Conservation (phyloP, 495 filamentous ascomycete genomes). For the Rostrohypoxylon terebratum region DNA sequence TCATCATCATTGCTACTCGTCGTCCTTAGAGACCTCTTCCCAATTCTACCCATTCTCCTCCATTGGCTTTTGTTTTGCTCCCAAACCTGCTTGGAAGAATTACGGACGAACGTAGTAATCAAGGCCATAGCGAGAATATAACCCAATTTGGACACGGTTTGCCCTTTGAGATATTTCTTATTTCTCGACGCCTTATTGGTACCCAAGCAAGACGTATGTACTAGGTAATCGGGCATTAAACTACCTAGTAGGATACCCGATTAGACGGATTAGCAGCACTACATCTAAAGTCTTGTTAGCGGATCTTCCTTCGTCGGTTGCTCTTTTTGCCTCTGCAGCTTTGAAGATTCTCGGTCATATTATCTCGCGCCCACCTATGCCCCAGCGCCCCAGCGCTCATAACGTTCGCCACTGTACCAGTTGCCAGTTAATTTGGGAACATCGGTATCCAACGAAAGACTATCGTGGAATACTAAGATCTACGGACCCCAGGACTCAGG, state of each 20-base stretch:
- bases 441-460: conserved; percentile 27
- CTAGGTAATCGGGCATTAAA: conserved; percentile 45
- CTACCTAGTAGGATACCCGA: conserved; percentile 19
- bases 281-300: conserved; percentile 27
- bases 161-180: conserved; percentile 9
- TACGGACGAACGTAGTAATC: conserved; percentile 22
- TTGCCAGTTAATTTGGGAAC: conserved; percentile 18
- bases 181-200: conserved; percentile 41
- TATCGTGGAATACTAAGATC: conserved; percentile 37
- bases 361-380: conserved; percentile 29
- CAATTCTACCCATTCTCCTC: conserved; percentile 8
- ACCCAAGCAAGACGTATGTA: conserved; percentile 43
- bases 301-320: conserved; percentile 24
- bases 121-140: conserved; percentile 25
- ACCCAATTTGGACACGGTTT: conserved; percentile 28
- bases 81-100: conserved; percentile 21
- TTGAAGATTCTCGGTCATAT: conserved; percentile 16
- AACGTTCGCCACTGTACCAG: conserved; percentile 36
- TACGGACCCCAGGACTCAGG: conserved; percentile 23
- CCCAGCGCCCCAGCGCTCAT: not conserved
- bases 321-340: conserved; percentile 25
- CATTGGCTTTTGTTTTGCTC: conserved; percentile 21
- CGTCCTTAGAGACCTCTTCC: conserved; percentile 19
- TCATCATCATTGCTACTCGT: conserved; percentile 30
- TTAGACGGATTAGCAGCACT: conserved; percentile 35